Evolutionary conservation across 2,329 filamentous ascomycete species (phyloP), one percentile per base, ranked within the genome.

Genomic region (Penicillium crustosum): DNA sequence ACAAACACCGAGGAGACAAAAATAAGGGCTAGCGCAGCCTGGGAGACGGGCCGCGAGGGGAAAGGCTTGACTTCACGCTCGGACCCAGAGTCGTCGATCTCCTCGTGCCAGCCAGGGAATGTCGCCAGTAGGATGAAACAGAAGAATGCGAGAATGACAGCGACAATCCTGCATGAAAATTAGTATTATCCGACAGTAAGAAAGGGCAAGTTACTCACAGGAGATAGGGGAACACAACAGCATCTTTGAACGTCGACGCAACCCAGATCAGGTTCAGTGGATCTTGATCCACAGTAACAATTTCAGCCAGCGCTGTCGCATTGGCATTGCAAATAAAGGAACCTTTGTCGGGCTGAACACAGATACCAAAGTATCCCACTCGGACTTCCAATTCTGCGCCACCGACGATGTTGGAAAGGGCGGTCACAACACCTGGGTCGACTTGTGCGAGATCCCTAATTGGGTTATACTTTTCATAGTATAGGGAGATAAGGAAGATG

Each of bases 401-500:
- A 53, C 91, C 91, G 57, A 95, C 93, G 61, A 99, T 95, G 77
- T 94, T 95, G 61, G 87, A 84, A 67, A 97, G 94, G 57, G 92
- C 91, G 17, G 86, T 86, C 62, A 91, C 89, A 59, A 94, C 89
- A 58, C 89, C 90, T 61, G 95, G 96, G 74, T 96, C 88, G 66
- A 96, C 92, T 78, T 97, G 93, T 10, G 93, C 84, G 6, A 91
- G 90, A 67, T 90, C 87, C 66, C 93, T 93, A 29, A 84, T 81
- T 3, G 94, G 90, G 21, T 87, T 86, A 78, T 97, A 97, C 61
- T 85, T 82, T 74, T 96, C 81, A 81, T 97, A 99, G 85, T 96
- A 97, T 70, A 99, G 86, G n/a, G 93, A 96, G 65, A 99, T 90
- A 66, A 99, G 86, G 83, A 97, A 99, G 77, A 99, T 97, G 72